These are phyloP conservation scores for Parathielavia hyrcaniae DNA, from an alignment of 495 filamentous ascomycete genomes.

Conservation along the genomic window DNA sequence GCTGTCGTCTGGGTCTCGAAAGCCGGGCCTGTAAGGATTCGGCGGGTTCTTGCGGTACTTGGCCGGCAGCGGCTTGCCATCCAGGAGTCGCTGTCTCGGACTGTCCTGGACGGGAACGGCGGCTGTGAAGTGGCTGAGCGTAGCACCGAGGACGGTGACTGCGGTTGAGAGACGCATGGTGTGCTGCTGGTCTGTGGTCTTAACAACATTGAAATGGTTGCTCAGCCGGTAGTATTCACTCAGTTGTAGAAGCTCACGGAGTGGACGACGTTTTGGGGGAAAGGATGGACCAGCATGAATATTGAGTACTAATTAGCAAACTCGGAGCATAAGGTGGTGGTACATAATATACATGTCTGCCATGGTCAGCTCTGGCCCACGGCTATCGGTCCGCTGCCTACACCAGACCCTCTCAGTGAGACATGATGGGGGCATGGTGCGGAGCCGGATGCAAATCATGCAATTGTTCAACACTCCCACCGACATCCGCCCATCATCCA, in stretches of 20 bases:
- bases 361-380: not conserved
- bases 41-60: slow-evolving; percentile 34
- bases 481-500: not conserved
- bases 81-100: slow-evolving; percentile 45
- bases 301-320: too few relatives aligned
- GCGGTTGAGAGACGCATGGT: slow-evolving; percentile 31
- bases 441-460: too few relatives aligned
- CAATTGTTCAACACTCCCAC: too few relatives aligned
- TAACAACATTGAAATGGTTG: too few relatives aligned
- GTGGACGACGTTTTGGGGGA: too few relatives aligned
- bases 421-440: not conserved
- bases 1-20: slow-evolving; percentile 41
- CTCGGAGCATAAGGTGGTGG: not conserved
- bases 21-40: slow-evolving; percentile 42
- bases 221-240: not conserved
- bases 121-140: slow-evolving; percentile 28
- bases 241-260: too few relatives aligned
- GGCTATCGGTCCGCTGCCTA: not conserved
- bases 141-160: slow-evolving; percentile 28
- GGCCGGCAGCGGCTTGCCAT: slow-evolving; percentile 41
- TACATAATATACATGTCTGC: not conserved
- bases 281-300: too few relatives aligned
- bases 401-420: too few relatives aligned
- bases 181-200: not conserved
- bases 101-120: slow-evolving; percentile 46